These are phyloP conservation scores for Forsythia viridissima DNA, from an alignment of 257 asterid genomes.

Conservation along the genomic window DNA sequence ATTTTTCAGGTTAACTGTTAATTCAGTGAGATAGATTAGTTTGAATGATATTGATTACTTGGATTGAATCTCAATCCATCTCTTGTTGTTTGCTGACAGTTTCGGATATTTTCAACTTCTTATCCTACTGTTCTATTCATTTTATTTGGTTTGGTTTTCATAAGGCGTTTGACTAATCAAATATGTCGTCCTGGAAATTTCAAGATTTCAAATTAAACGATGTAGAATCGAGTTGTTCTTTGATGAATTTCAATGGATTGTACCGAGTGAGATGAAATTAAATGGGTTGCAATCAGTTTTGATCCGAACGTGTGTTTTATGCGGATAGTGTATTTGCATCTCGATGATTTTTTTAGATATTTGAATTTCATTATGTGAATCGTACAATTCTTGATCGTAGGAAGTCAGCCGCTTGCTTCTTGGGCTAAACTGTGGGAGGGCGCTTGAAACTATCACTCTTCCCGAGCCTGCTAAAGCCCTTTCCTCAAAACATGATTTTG, in stretches of 20 bases:
- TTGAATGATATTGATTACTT: neutral
- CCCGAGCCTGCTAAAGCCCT: conserved; percentile 58
- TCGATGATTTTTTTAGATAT: neutral
- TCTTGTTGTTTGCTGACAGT: neutral
- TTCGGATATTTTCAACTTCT: neutral
- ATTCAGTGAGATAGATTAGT: neutral
- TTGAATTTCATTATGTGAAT: neutral
- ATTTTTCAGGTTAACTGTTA: conserved; percentile 60
- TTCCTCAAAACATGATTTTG: conserved; percentile 70
- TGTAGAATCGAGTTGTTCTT: neutral
- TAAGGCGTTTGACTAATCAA: neutral
- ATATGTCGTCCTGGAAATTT: neutral
- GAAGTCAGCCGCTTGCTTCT: conserved; percentile 77
- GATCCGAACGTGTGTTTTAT: neutral
- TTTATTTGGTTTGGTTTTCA: neutral
- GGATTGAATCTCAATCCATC: neutral
- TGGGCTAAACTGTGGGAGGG: conserved; percentile 80
- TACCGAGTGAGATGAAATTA: neutral
- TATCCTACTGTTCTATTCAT: neutral
- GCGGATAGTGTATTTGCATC: neutral
- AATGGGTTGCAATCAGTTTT: neutral
- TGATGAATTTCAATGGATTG: neutral
- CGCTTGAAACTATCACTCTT: conserved; percentile 50
- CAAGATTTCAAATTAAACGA: neutral
- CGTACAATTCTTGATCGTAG: conserved; percentile 30